These are phyloP conservation scores for Xylariaceae sp. DNA, from an alignment of 2,329 filamentous ascomycete species.

Conservation along the genomic window DNA sequence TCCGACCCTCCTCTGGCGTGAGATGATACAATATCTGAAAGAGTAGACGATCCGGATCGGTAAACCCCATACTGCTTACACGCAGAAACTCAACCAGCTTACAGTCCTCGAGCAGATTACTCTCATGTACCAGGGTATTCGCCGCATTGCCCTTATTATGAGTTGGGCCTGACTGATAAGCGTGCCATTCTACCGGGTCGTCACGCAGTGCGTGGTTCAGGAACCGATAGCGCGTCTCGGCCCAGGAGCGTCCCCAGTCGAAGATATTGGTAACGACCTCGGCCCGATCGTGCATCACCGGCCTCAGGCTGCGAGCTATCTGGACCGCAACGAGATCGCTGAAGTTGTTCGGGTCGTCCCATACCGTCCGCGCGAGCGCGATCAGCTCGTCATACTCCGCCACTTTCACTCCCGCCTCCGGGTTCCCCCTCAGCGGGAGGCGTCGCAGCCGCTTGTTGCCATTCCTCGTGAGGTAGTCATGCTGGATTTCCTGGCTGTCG, in stretches of 20 bases:
- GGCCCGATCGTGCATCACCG: too few species aligned
- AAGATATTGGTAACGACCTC: too few species aligned
- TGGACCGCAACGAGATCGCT: not conserved
- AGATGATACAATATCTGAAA: constrained; percentile 10
- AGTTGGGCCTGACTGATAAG: not conserved
- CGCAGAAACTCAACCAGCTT: constrained; percentile 6
- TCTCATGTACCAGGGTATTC: constrained; percentile 15
- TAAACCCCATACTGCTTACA: not conserved
- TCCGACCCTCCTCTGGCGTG: constrained; percentile 8
- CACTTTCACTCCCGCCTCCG: not conserved
- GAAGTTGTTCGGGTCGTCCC: not conserved
- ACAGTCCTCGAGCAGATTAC: constrained; percentile 2
- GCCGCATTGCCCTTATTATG: constrained; percentile 5
- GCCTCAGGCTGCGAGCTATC: not conserved
- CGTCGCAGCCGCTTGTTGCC: not conserved
- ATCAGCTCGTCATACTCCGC: constrained; percentile 5
- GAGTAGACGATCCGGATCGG: not conserved
- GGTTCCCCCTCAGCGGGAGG: not conserved
- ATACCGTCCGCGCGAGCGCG: constrained; percentile 1
- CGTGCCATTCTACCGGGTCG: not conserved
- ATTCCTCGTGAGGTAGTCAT: not conserved
- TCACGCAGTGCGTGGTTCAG: constrained; percentile 13
- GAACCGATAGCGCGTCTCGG: constrained; percentile 15
- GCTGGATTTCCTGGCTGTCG: not conserved
- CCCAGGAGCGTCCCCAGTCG: not conserved